These are phyloP conservation scores for Beauveria rudraprayagi DNA, from an alignment of 2,329 filamentous ascomycete genomes.

Conservation along the genomic window DNA sequence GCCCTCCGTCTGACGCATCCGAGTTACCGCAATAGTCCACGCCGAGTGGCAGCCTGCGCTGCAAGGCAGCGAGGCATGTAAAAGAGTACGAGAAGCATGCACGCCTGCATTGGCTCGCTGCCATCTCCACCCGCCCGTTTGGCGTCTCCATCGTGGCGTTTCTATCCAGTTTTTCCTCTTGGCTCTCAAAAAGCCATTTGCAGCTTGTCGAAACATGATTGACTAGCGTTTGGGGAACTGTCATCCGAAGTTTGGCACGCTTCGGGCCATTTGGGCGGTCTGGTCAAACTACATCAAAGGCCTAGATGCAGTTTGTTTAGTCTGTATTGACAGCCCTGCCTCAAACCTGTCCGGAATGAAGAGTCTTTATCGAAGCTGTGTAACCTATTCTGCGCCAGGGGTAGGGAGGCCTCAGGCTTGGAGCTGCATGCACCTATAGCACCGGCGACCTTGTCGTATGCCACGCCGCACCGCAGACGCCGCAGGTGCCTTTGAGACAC, in stretches of 20 bases:
- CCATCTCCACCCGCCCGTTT: not conserved
- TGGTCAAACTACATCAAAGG: not conserved
- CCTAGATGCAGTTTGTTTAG: too few species aligned
- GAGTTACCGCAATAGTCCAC: not conserved
- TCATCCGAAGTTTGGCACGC: not conserved
- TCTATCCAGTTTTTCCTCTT: not conserved
- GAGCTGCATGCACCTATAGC: not conserved
- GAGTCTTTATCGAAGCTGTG: not conserved
- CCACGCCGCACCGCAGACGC: not conserved
- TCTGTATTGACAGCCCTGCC: not conserved
- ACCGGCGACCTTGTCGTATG: not conserved
- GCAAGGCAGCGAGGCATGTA: not conserved
- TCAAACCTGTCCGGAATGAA: not conserved
- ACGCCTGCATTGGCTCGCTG: not conserved
- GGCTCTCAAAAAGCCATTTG: not conserved
- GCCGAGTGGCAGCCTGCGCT: constrained; percentile 2
- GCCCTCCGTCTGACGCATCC: not conserved
- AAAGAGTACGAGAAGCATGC: constrained; percentile 6
- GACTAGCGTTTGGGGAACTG: not conserved
- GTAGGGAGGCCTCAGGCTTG: not conserved
- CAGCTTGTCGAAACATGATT: not conserved
- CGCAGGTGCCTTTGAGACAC: not conserved
- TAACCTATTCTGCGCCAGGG: not conserved
- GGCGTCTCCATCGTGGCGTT: not conserved
- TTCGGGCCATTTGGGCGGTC: not conserved